Percentiles rank a stretch among this genome's conserved stretches.
Evolutionary conservation across 2,329 filamentous ascomycete species (phyloP).

Genomic region (Aspergillus terreus): DNA sequence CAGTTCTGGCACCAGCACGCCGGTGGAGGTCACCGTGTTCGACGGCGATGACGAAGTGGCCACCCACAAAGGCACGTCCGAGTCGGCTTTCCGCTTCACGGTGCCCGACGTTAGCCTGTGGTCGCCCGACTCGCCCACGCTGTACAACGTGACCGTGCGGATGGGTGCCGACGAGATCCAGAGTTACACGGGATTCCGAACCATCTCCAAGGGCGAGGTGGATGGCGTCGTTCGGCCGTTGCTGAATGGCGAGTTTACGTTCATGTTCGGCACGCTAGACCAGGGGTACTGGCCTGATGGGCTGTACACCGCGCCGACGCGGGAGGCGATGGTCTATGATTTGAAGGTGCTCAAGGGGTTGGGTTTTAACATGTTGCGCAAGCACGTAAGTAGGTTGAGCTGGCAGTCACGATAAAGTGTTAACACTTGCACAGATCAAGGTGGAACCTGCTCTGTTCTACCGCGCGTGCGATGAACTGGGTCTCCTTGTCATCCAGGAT

Average conservation of each 20-base stretch:
- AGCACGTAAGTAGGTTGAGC: constrained; percentile 52
- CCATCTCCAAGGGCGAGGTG: constrained; percentile 54
- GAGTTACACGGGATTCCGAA: constrained; percentile 69
- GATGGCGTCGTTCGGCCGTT: constrained; percentile 59
- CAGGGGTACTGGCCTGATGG: constrained; percentile 72
- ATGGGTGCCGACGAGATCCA: constrained; percentile 51
- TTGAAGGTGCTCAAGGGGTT: constrained; percentile 60
- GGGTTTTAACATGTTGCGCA: constrained; percentile 68
- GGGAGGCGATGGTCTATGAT: constrained; percentile 66
- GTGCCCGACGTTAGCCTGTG: constrained; percentile 58
- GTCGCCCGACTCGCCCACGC: constrained; percentile 59
- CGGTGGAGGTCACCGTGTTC: constrained; percentile 38
- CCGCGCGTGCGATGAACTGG: constrained; percentile 62
- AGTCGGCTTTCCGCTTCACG: constrained; percentile 52
- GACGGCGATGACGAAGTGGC: constrained; percentile 41
- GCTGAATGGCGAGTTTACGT: constrained; percentile 66
- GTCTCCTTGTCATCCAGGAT: constrained; percentile 66
- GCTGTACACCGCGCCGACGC: constrained; percentile 60
- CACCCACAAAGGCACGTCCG: constrained; percentile 44
- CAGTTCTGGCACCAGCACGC: constrained; percentile 32
- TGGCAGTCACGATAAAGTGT: background rate
- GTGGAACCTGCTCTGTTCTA: constrained; percentile 66
- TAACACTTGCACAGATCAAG: constrained; percentile 52
- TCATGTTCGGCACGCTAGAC: constrained; percentile 65
- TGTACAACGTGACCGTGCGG: constrained; percentile 62